phyloP scores from a whole-genome alignment of 1,139 yeast species.

The Scheffersomyces illinoinensis region DNA sequence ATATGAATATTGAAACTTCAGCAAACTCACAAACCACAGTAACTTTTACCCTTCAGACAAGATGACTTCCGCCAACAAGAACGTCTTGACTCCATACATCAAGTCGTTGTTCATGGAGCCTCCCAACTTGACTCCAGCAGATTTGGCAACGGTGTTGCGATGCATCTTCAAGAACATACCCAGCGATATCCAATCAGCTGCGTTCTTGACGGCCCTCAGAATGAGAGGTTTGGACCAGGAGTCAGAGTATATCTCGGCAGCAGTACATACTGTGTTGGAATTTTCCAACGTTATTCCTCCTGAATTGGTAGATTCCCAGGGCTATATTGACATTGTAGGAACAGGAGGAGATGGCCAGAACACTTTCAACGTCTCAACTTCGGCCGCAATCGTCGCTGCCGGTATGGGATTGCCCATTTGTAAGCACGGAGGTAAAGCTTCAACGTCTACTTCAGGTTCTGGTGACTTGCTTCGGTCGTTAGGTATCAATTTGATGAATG shows the following conservation, averaged over 20 bases:
- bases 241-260: conserved; percentile 81
- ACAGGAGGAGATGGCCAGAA: conserved; percentile 99
- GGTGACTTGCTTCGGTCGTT: conserved; percentile 80
- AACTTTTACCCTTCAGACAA: neutral
- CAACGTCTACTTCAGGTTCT: conserved; percentile 90
- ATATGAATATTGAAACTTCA: neutral
- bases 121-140: conserved; percentile 59
- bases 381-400: conserved; percentile 90
- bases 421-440: conserved; percentile 95
- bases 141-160: conserved; percentile 60
- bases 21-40: neutral
- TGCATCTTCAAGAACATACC: conserved; percentile 60
- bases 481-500: conserved; percentile 75
- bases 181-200: conserved; percentile 70
- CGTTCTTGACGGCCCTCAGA: conserved; percentile 77
- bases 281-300: conserved; percentile 56
- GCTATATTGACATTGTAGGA: conserved; percentile 88
- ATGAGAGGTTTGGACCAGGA: conserved; percentile 77
- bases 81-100: conserved; percentile 60
- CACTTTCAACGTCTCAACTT: conserved; percentile 93
- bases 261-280: conserved; percentile 68
- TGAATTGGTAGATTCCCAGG: conserved; percentile 44
- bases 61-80: conserved; percentile 12
- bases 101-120: conserved; percentile 61
- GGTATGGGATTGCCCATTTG: conserved; percentile 85